Evolutionary conservation across 1,284 basidiomycete species (phyloP), one percentile per base, ranked within the genome.

Genomic region (Melampsora americana): DNA sequence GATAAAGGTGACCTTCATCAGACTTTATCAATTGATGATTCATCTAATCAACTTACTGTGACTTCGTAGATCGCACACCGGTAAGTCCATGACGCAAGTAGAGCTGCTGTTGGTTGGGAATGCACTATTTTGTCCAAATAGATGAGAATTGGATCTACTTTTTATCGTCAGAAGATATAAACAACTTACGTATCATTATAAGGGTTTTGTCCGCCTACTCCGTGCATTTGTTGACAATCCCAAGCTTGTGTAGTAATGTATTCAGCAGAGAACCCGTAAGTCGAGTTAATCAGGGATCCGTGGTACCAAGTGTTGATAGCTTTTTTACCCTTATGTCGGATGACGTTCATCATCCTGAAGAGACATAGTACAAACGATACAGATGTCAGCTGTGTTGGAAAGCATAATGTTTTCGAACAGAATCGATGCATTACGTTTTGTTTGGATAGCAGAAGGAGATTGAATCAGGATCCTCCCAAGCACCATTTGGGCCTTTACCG

Each of bases 201-300:
- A 23, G 64, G 71, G 64, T 74, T 66, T 14, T 5, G 53, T 2
- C 65, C 71, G 26, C 30, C 28, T 42, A 66, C 65, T n/a, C 71
- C 71, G 39, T 60, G 65, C 50, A 59, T 66, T 20, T 26, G 35
- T 35, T 74, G 64, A 60, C 71, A 74, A 20, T 74, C 48, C 14
- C 46, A 74, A 5, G 71, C 62, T 50, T 74, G 71, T n/a, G 71
- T 74, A 32, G 71, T 66, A 12, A 74, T 16, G 64, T 66, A 74
- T 60, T 74, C 71, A 12, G 71, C 62, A 0, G 71, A 66, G 53
- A 74, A 74, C 26, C 71, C 71, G 53, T 74, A 74, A 18, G 71
- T 53, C 28, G 71, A 66, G 53, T 74, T 74, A 35, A 74, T 66
- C 3, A 60, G 26, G 14, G 71, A 66, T 14, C 71, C 71, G 59